Conservation (phyloP, 352 stramenopile species). For the Globisporangium splendens region DNA sequence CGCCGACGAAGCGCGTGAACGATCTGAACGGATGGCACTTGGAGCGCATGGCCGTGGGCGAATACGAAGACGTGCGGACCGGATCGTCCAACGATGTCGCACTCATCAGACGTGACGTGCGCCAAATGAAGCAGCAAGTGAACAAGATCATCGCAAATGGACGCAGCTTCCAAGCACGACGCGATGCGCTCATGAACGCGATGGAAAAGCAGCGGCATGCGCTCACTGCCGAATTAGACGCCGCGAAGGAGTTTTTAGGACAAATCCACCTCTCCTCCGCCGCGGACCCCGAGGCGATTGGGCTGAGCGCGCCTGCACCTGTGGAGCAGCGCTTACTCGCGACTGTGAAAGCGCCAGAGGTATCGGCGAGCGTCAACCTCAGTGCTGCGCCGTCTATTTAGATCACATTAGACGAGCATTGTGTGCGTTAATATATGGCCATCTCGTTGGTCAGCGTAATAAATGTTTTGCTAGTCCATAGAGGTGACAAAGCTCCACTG, state of each 20-base stretch:
- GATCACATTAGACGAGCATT: background rate
- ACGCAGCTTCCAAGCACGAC: slow-evolving; percentile 40
- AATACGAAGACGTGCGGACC: slow-evolving; percentile 41
- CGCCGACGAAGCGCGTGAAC: slow-evolving; percentile 47
- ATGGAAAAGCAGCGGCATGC: slow-evolving; percentile 74
- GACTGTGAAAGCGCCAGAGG: slow-evolving; percentile 47
- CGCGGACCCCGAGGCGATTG: slow-evolving; percentile 29
- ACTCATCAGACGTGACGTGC: slow-evolving; percentile 56
- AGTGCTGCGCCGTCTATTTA: slow-evolving; percentile 50
- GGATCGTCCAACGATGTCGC: slow-evolving; percentile 33
- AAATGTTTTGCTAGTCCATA: no score
- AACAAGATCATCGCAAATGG: slow-evolving; percentile 57
- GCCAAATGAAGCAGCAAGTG: slow-evolving; percentile 54
- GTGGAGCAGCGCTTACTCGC: slow-evolving; percentile 65
- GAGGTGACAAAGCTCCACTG: no score
- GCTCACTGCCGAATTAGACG: slow-evolving; percentile 55
- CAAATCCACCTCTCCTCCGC: slow-evolving; percentile 51
- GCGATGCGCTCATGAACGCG: slow-evolving; percentile 48
- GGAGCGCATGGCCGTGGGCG: slow-evolving; percentile 77
- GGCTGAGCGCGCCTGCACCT: slow-evolving; percentile 50
- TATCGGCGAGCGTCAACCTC: slow-evolving; percentile 41
- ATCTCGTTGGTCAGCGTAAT: no score
- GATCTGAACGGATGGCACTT: slow-evolving; percentile 75
- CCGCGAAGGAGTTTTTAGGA: slow-evolving; percentile 71
- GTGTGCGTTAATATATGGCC: no score